phyloP scores from a whole-genome alignment of 257 asterid species.

The Coffea canephora region DNA sequence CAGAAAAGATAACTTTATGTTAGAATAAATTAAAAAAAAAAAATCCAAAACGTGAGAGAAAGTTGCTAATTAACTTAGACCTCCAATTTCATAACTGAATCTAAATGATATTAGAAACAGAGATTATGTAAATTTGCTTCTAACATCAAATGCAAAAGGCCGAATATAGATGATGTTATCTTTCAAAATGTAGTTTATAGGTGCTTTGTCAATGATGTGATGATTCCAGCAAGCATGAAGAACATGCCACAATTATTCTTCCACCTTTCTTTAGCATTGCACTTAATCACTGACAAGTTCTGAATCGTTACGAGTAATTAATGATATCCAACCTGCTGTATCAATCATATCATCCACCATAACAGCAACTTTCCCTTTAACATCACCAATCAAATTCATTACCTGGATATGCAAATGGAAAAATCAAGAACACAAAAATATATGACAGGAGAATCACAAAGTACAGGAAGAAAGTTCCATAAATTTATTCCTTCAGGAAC shows the following conservation, averaged over 20 bases:
- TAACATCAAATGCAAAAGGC: too few relatives aligned
- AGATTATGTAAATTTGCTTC: not conserved
- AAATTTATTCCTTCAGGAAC: not conserved
- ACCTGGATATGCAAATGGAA: constrained; percentile 39
- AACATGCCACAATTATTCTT: not conserved
- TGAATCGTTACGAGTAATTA: not conserved
- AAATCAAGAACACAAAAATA: constrained; percentile 1
- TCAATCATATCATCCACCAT: constrained; percentile 98
- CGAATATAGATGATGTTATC: not conserved
- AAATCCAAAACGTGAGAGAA: not conserved
- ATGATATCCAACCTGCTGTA: constrained; percentile 65
- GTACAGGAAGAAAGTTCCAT: not conserved
- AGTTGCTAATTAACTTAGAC: not conserved
- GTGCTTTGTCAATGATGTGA: not conserved
- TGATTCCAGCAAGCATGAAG: not conserved
- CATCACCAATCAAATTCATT: constrained; percentile 94
- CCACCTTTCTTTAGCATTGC: not conserved
- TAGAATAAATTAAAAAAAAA: not conserved
- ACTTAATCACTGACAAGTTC: not conserved
- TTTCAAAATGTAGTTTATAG: not conserved
- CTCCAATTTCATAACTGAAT: not conserved
- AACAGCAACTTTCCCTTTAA: constrained; percentile 89
- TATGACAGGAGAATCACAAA: constrained; percentile 1
- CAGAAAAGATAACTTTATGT: not conserved
- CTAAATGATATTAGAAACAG: not conserved